Evolutionary conservation across 192 early-diverging fungal genomes (phyloP).

Genomic region (Linnemannia hyalina): DNA sequence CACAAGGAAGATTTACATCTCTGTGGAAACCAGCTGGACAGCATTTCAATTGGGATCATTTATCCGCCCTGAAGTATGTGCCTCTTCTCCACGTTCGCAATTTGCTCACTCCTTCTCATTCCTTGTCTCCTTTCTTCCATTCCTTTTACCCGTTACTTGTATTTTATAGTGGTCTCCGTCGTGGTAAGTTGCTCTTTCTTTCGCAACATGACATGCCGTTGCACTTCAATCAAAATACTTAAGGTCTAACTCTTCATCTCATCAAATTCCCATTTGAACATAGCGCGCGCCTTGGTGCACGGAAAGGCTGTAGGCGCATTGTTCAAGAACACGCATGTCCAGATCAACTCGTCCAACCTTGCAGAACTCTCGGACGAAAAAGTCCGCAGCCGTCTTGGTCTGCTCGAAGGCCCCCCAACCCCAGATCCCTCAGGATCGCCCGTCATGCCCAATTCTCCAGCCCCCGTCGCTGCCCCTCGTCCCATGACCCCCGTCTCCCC

Average conservation of each 20-base stretch:
- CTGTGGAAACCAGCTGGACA: not conserved
- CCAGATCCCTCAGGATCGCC: constrained; percentile 37
- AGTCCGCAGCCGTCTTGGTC: constrained; percentile 31
- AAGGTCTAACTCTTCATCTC: not conserved
- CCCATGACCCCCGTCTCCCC: constrained; percentile 45
- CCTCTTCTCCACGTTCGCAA: not conserved
- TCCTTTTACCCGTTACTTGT: not conserved
- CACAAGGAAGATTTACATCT: too few species aligned
- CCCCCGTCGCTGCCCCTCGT: constrained; percentile 21
- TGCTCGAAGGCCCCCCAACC: constrained; percentile 33
- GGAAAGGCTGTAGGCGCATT: constrained; percentile 69
- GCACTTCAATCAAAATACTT: not conserved
- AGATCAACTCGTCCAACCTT: constrained; percentile 43
- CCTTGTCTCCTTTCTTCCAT: not conserved
- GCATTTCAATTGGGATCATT: not conserved
- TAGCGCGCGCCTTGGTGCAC: constrained; percentile 75
- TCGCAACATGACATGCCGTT: not conserved
- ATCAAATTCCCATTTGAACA: not conserved
- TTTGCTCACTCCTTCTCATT: not conserved
- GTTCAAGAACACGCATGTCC: constrained; percentile 58
- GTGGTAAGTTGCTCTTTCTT: constrained; percentile 17
- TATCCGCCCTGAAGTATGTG: not conserved
- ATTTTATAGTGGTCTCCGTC: constrained; percentile 39
- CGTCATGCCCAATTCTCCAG: constrained; percentile 27
- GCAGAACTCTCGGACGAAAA: constrained; percentile 36